Evolutionary conservation across 2,329 filamentous ascomycete species (phyloP).

Genomic region (Penicillium sp.): DNA sequence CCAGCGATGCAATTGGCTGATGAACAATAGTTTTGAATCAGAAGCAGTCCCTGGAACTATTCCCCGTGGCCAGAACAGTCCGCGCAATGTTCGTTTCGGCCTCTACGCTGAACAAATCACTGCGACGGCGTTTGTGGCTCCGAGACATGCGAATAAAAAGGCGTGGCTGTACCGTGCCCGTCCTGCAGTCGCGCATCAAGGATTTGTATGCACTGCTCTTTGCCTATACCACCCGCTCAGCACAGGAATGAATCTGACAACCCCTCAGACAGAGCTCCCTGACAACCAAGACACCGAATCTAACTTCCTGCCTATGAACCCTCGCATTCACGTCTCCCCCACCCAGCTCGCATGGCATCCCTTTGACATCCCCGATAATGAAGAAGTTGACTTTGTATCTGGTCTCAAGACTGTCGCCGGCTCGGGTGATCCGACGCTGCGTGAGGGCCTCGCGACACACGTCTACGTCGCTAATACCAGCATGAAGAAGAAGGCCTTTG

Average conservation of each 20-base stretch:
- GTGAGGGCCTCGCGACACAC: conserved; percentile 57
- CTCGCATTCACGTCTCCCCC: conserved; percentile 57
- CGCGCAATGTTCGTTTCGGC: conserved; percentile 40
- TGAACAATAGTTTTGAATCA: conserved; percentile 33
- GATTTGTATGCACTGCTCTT: conserved; percentile 43
- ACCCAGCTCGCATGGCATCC: conserved; percentile 61
- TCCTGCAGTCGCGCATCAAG: conserved; percentile 57
- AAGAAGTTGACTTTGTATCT: conserved; percentile 58
- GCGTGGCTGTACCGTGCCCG: conserved; percentile 61
- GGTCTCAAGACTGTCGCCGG: conserved; percentile 57
- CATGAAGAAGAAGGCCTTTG: conserved; percentile 60
- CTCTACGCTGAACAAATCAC: conserved; percentile 51
- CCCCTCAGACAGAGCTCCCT: conserved; percentile 47
- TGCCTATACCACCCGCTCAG: not conserved
- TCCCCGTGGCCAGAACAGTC: conserved; percentile 41
- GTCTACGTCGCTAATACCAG: conserved; percentile 58
- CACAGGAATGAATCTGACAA: conserved; percentile 4
- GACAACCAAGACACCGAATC: conserved; percentile 37
- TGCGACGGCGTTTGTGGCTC: conserved; percentile 62
- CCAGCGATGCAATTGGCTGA: conserved; percentile 30
- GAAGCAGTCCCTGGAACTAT: conserved; percentile 43
- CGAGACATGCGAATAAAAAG: conserved; percentile 58
- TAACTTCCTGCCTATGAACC: conserved; percentile 45
- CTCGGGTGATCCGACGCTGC: conserved; percentile 59
- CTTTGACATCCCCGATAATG: conserved; percentile 52